Evolutionary conservation across 2,329 filamentous ascomycete genomes (phyloP).

Genomic region (Paecilomyces formosus): DNA sequence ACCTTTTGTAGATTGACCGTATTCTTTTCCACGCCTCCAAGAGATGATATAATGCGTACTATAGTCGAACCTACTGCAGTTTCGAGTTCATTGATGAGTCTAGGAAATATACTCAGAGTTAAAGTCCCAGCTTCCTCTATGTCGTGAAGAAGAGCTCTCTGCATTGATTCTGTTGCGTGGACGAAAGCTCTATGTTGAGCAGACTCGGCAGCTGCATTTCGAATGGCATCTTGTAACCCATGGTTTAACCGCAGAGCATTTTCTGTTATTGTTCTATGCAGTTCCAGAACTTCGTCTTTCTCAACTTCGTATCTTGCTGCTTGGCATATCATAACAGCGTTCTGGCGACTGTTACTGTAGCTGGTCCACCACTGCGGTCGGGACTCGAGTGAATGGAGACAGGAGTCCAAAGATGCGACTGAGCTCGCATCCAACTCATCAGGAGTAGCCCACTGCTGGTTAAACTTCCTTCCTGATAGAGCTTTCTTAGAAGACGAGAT

Average conservation of each 20-base stretch:
- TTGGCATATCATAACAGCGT: constrained; percentile 56
- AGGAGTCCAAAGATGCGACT: constrained; percentile 36
- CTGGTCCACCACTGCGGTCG: constrained; percentile 56
- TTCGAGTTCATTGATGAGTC: constrained; percentile 19
- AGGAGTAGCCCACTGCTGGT: constrained; percentile 8
- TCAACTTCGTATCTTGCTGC: constrained; percentile 53
- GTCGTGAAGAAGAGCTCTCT: constrained; percentile 20
- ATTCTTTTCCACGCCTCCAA: constrained; percentile 13
- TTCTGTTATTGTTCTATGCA: constrained; percentile 31
- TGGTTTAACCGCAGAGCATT: constrained; percentile 27
- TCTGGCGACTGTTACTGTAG: constrained; percentile 56
- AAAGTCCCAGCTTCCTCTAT: constrained; percentile 21
- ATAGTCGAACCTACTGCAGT: constrained; percentile 13
- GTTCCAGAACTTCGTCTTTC: constrained; percentile 38
- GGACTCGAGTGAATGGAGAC: constrained; percentile 47
- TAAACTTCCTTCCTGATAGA: neutral
- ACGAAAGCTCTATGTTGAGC: constrained; percentile 26
- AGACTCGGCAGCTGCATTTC: constrained; percentile 20
- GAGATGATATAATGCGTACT: constrained; percentile 11
- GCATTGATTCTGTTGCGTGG: constrained; percentile 21
- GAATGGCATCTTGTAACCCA: constrained; percentile 27
- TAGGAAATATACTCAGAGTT: constrained; percentile 16
- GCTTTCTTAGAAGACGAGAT: constrained; percentile 26
- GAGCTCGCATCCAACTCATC: constrained; percentile 10
- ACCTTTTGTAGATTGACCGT: constrained; percentile 16